These are phyloP conservation scores for Phytophthora gonapodyides DNA, from an alignment of 352 stramenopile genomes.

Conservation along the genomic window DNA sequence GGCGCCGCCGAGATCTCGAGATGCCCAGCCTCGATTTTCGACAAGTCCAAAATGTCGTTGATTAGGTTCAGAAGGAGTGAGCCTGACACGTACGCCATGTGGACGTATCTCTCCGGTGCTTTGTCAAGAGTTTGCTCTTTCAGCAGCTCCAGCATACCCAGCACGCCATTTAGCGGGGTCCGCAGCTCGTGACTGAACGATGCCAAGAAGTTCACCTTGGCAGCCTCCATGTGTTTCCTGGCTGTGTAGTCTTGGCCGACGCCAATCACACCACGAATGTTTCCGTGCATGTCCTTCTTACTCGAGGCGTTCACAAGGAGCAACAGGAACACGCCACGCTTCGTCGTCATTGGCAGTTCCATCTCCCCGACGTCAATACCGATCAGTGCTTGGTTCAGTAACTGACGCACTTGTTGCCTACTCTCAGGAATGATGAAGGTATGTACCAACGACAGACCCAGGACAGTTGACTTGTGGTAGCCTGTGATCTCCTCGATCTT, in stretches of 20 bases:
- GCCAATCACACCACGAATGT: constrained; percentile 92
- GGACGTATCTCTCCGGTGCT: constrained; percentile 70
- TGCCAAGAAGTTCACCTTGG: constrained; percentile 87
- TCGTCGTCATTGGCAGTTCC: constrained; percentile 86
- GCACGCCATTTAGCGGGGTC: constrained; percentile 80
- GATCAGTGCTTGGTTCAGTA: constrained; percentile 81
- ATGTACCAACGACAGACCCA: constrained; percentile 76
- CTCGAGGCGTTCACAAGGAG: constrained; percentile 83
- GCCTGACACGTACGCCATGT: constrained; percentile 87
- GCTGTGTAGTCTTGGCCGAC: constrained; percentile 94
- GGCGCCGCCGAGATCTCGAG: constrained; percentile 87
- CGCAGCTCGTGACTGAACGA: constrained; percentile 87
- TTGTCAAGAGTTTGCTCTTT: constrained; percentile 79
- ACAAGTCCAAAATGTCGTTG: constrained; percentile 93
- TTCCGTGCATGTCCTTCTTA: constrained; percentile 92
- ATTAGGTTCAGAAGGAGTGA: constrained; percentile 91
- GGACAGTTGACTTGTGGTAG: constrained; percentile 71
- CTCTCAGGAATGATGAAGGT: constrained; percentile 82
- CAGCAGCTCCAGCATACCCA: constrained; percentile 84
- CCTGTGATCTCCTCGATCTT: constrained; percentile 85
- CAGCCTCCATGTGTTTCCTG: constrained; percentile 85
- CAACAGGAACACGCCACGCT: constrained; percentile 65
- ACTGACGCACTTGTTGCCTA: constrained; percentile 64
- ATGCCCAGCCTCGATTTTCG: constrained; percentile 93
- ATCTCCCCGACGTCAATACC: constrained; percentile 90